Conservation (phyloP, 1,284 basidiomycete species). For the Cronartium ribicola region DNA sequence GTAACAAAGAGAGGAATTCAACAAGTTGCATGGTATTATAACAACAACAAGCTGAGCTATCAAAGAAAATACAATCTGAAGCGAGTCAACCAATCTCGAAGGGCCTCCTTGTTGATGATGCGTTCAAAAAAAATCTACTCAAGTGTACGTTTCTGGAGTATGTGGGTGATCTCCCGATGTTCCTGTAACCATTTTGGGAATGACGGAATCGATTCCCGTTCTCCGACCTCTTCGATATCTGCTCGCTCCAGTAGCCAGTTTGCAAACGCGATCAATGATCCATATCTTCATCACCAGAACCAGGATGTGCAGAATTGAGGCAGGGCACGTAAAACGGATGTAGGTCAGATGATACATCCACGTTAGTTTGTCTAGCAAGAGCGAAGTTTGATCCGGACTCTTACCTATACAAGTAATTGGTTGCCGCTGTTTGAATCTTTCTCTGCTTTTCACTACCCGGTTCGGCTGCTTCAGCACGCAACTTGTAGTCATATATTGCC, state of each 20-base stretch:
- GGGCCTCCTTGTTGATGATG: too few species aligned
- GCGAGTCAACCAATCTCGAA: too few species aligned
- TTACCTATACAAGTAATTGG: constrained; percentile 78
- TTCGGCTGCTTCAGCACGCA: constrained; percentile 77
- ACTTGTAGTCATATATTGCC: constrained; percentile 62
- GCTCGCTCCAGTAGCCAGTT: constrained; percentile 81
- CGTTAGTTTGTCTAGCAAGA: too few species aligned
- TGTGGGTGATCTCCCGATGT: constrained; percentile 74
- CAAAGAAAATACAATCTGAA: too few species aligned
- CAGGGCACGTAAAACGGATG: background rate
- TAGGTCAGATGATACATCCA: constrained; percentile 41
- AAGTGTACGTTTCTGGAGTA: constrained; percentile 55
- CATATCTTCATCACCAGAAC: constrained; percentile 63
- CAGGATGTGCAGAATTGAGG: background rate
- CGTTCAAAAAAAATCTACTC: constrained; percentile 2
- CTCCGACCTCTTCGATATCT: constrained; percentile 49
- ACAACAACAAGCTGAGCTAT: too few species aligned
- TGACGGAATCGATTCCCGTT: constrained; percentile 54
- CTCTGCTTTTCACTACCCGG: constrained; percentile 70
- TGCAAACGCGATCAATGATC: constrained; percentile 86
- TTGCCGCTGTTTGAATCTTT: constrained; percentile 62
- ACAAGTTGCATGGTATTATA: too few species aligned
- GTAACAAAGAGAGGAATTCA: too few species aligned
- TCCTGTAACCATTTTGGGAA: constrained; percentile 80
- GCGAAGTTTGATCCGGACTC: background rate